Conservation (phyloP, 805 yeast genomes). For the Myxozyma monticola region DNA sequence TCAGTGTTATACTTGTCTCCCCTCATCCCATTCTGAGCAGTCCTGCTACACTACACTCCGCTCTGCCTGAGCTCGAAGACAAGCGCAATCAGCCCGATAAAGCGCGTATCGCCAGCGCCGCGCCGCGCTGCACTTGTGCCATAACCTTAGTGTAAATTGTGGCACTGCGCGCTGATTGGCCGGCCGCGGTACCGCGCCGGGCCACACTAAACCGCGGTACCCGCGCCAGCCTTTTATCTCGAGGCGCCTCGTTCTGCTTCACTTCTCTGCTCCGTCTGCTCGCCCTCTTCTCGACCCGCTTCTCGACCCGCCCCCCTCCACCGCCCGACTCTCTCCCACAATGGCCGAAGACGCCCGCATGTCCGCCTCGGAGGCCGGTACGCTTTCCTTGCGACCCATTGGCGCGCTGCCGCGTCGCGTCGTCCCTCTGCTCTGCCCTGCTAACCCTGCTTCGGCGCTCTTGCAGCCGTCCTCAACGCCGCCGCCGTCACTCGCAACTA, state of each 20-base stretch:
- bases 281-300: slow-evolving; percentile 9
- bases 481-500: slow-evolving; percentile 36
- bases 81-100: too few species aligned
- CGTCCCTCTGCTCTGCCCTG: neutral
- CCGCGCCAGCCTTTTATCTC: neutral
- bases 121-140: neutral
- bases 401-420: neutral
- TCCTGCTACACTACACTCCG: too few species aligned
- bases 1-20: too few species aligned
- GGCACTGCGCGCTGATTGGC: slow-evolving; percentile 19
- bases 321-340: slow-evolving; percentile 2
- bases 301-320: neutral
- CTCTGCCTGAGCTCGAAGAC: too few species aligned
- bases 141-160: neutral
- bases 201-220: slow-evolving; percentile 1
- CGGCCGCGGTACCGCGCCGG: slow-evolving; percentile 3
- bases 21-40: too few species aligned
- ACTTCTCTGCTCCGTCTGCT: slow-evolving; percentile 8
- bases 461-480: slow-evolving; percentile 31
- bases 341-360: slow-evolving; percentile 32
- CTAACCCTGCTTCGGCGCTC: slow-evolving; percentile 4
- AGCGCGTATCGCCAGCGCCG: neutral
- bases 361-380: slow-evolving; percentile 32
- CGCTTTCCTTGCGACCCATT: slow-evolving; percentile 8
- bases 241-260: slow-evolving; percentile 1